A percentile compares a stretch with the other conserved stretches of the same genome.
Conservation (phyloP, 805 yeast genomes). For the Wickerhamiella parazyma region DNA sequence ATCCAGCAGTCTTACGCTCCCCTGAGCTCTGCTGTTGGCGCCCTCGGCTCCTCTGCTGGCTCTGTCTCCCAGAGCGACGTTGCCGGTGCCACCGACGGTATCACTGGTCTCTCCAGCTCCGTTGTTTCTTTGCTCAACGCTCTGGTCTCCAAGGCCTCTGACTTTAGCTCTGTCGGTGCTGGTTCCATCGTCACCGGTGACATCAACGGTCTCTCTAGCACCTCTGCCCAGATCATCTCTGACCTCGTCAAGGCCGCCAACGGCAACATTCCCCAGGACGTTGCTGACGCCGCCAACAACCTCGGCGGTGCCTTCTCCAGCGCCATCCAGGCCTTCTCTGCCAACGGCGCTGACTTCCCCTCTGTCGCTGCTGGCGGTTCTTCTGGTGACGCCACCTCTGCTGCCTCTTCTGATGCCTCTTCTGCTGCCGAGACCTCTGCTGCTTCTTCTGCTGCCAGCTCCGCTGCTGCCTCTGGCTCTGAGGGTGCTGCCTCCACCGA, state of each 20-base stretch:
- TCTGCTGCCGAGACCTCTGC: conserved; percentile 4
- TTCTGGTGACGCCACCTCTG: conserved; percentile 2
- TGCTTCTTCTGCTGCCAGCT: not conserved
- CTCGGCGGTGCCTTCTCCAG: conserved; percentile 3
- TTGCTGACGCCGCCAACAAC: conserved; percentile 12
- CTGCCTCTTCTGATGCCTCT: not conserved
- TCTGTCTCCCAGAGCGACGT: conserved; percentile 8
- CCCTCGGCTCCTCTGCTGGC: conserved; percentile 6
- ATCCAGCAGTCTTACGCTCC: conserved; percentile 14
- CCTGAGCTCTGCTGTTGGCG: conserved; percentile 7
- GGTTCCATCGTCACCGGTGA: conserved; percentile 18
- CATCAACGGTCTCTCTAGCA: conserved; percentile 14
- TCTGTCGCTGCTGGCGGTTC: conserved; percentile 1
- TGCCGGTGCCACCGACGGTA: conserved; percentile 6
- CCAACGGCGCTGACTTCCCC: conserved; percentile 4
- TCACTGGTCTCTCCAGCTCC: conserved; percentile 10
- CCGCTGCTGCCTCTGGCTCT: not conserved
- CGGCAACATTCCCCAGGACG: conserved; percentile 10
- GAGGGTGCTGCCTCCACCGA: conserved; percentile 1
- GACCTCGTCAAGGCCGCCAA: conserved; percentile 10
- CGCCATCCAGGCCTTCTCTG: conserved; percentile 7
- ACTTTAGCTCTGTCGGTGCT: conserved; percentile 18
- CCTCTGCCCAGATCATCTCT: conserved; percentile 15
- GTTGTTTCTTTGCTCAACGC: conserved; percentile 14
- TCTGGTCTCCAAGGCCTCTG: conserved; percentile 17